These are phyloP conservation scores for Fraxinus cuspidata DNA, from an alignment of 257 asterid species.

Conservation along the genomic window DNA sequence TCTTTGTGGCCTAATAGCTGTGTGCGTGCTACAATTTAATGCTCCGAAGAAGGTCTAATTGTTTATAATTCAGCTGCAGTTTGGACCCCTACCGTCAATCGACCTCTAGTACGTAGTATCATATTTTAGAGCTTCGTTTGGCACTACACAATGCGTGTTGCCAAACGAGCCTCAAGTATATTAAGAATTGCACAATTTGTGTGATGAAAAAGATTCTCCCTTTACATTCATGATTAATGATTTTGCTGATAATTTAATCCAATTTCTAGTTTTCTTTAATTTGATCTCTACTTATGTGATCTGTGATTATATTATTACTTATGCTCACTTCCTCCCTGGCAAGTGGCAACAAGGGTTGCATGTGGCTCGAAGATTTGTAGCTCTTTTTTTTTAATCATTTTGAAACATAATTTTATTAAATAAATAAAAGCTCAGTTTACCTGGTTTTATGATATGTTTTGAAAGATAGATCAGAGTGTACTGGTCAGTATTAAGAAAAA, in stretches of 20 bases:
- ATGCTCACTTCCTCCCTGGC: constrained; percentile 2
- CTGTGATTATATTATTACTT: neutral
- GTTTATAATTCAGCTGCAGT: neutral
- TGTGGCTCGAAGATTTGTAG: neutral
- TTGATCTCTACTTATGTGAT: no score
- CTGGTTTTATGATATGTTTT: neutral
- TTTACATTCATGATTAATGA: neutral
- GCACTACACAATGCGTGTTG: neutral
- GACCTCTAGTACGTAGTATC: neutral
- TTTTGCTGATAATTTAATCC: neutral
- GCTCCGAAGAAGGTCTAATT: neutral
- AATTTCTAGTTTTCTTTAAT: neutral
- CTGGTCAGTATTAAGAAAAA: neutral
- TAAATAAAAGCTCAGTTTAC: neutral
- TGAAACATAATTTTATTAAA: neutral
- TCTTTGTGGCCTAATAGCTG: neutral
- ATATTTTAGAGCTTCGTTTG: neutral
- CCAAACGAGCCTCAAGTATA: neutral
- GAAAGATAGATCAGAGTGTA: neutral
- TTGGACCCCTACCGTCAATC: neutral
- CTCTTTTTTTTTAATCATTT: neutral
- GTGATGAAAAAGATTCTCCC: neutral
- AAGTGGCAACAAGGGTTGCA: neutral
- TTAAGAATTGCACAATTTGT: neutral
- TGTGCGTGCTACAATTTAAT: neutral